Evolutionary conservation across 148 eudicot genomes (phyloP), one percentile per base, ranked within the genome.

Genomic region (Suaeda aralocaspica): DNA sequence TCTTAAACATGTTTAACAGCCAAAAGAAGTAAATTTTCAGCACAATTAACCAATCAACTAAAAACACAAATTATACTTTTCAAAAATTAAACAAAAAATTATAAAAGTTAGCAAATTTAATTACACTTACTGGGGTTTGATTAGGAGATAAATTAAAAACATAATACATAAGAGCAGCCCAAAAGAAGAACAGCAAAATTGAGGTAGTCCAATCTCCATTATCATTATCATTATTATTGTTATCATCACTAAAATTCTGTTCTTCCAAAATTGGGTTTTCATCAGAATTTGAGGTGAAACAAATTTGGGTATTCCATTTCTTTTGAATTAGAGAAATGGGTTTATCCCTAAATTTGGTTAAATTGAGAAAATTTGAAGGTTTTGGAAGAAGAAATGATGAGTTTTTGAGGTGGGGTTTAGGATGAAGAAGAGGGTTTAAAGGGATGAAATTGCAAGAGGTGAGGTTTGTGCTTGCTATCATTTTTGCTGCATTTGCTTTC

Each of bases 191-290:
- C 16, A 94, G 72, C 81, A 94, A 31, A 73, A 89, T 66, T 53
- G 98, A 94, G 29, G 95, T 87, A 42, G 83, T 87, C 95, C 97
- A 86, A 58, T 89, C 87, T 60, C 83, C 77, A 51, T 69, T 77
- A 51, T 67, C 81, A 30, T 74, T 84, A 65, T 77, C 80, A 26
- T 79, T 82, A 31, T 67, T 83, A 60, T 64, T 70, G 26, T 59
- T 80, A 70, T 62, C 76, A 59, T 81, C 75, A 64, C 16, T 48
- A 2, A 58, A 58, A 66, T 42, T 78, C 51, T 72, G 79, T 16
- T 75, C 64, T 72, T 82, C 84, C 7, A 74, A 63, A 58, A 59
- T 63, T 46, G 89, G 82, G 78, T 85, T n/a, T n/a, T n/a, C 81
- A 53, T 87, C 82, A 58, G 85, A 81, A 59, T 77, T 36, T 33